phyloP scores from a whole-genome alignment of 2,329 filamentous ascomycete species.

The Calonectria pseudoreteaudii region DNA sequence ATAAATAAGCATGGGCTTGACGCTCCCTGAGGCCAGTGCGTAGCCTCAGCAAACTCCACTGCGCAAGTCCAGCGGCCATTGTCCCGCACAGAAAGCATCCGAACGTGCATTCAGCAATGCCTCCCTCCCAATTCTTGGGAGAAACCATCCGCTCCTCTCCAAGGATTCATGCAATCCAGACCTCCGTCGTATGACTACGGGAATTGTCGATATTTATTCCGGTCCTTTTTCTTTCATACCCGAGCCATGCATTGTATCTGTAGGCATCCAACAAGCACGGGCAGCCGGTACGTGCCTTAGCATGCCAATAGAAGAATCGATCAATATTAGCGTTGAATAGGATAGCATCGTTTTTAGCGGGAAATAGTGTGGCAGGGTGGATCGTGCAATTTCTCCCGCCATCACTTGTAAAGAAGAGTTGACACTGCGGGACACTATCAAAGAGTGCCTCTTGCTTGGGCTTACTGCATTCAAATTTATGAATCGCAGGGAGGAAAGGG shows the following conservation, averaged over 20 bases:
- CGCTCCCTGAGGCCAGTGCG: background rate
- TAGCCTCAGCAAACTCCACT: background rate
- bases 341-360: background rate
- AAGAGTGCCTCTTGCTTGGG: background rate
- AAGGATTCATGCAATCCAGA: background rate
- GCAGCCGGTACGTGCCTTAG: background rate
- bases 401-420: background rate
- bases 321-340: background rate
- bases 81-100: conserved; percentile 2
- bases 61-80: background rate
- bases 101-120: background rate
- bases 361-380: background rate
- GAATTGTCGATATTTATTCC: background rate
- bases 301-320: background rate
- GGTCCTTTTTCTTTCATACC: background rate
- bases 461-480: background rate
- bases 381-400: background rate
- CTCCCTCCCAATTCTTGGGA: background rate
- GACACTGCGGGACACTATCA: background rate
- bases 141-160: background rate
- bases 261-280: background rate
- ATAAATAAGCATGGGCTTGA: background rate
- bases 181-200: conserved; percentile 25
- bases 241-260: no score
- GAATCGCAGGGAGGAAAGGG: background rate